phyloP scores from a whole-genome alignment of 352 stramenopile genomes.

The Globisporangium uncinulatum region DNA sequence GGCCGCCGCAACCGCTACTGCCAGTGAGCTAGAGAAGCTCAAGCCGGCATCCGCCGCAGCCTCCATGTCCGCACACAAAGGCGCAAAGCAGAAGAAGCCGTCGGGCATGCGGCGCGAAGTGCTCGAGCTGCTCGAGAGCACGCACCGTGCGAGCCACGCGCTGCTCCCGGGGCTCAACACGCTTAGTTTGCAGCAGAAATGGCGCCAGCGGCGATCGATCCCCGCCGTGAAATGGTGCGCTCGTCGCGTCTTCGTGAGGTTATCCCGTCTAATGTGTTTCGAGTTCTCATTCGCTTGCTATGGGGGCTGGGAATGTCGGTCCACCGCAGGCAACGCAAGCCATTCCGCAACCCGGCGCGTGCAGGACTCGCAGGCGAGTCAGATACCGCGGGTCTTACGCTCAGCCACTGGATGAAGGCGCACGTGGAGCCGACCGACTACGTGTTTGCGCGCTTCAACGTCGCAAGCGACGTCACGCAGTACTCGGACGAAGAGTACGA shows the following conservation, averaged over 20 bases:
- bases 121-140: slow-evolving; percentile 58
- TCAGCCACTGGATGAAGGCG: slow-evolving; percentile 63
- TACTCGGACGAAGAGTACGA: slow-evolving; percentile 58
- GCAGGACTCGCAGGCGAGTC: slow-evolving; percentile 33
- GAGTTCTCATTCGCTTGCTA: neutral
- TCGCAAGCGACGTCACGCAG: slow-evolving; percentile 39
- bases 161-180: slow-evolving; percentile 58
- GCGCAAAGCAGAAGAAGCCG: slow-evolving; percentile 42
- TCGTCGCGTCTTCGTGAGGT: neutral
- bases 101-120: slow-evolving; percentile 65
- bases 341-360: slow-evolving; percentile 53
- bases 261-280: neutral
- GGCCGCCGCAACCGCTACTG: slow-evolving; percentile 6
- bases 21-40: slow-evolving; percentile 40
- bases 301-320: neutral
- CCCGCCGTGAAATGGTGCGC: slow-evolving; percentile 49
- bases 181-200: slow-evolving; percentile 60
- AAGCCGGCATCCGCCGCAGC: slow-evolving; percentile 23
- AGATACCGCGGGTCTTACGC: slow-evolving; percentile 31
- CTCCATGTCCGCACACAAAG: slow-evolving; percentile 14
- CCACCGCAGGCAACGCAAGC: slow-evolving; percentile 31
- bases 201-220: slow-evolving; percentile 31
- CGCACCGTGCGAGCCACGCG: slow-evolving; percentile 50
- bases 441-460: slow-evolving; percentile 65
- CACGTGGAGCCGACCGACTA: slow-evolving; percentile 51